Conservation (phyloP, 1,284 basidiomycete species). For the Acaromyces ingoldii region DNA sequence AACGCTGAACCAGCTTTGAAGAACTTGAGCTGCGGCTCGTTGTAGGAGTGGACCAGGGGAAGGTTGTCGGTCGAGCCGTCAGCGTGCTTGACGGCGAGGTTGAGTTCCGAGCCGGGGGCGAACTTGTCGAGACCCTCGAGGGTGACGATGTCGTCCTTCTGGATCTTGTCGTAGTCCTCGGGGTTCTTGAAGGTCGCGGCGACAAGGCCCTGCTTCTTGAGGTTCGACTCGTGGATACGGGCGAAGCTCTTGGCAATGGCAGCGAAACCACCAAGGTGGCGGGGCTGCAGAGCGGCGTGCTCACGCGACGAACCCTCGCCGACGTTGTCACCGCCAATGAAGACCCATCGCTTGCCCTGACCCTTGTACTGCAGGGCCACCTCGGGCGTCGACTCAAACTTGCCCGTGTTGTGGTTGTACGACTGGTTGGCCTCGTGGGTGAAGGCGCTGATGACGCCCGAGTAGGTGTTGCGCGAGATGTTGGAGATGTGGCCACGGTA, state of each 20-base stretch:
- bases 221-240: slow-evolving; percentile 95
- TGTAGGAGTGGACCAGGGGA: slow-evolving; percentile 47
- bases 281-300: slow-evolving; percentile 94
- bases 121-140: slow-evolving; percentile 43
- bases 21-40: slow-evolving; percentile 51
- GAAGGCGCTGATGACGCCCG: slow-evolving; percentile 88
- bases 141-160: slow-evolving; percentile 42
- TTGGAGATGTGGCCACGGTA: slow-evolving; percentile 98
- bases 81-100: slow-evolving; percentile 46
- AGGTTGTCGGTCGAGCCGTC: slow-evolving; percentile 45
- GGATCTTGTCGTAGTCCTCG: slow-evolving; percentile 49
- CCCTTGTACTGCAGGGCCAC: slow-evolving; percentile 84
- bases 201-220: slow-evolving; percentile 60
- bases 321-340: slow-evolving; percentile 76
- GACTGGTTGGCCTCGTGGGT: slow-evolving; percentile 94
- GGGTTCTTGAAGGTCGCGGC: slow-evolving; percentile 45
- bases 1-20: slow-evolving; percentile 48
- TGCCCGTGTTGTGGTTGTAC: slow-evolving; percentile 62
- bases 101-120: slow-evolving; percentile 42
- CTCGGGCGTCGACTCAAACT: slow-evolving; percentile 78
- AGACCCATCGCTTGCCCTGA: slow-evolving; percentile 86
- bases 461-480: slow-evolving; percentile 97
- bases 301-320: slow-evolving; percentile 97
- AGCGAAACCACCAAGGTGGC: slow-evolving; percentile 90
- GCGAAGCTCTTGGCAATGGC: slow-evolving; percentile 96